Conservation (phyloP, 495 filamentous ascomycete genomes). For the Penicillium simplicissimum region DNA sequence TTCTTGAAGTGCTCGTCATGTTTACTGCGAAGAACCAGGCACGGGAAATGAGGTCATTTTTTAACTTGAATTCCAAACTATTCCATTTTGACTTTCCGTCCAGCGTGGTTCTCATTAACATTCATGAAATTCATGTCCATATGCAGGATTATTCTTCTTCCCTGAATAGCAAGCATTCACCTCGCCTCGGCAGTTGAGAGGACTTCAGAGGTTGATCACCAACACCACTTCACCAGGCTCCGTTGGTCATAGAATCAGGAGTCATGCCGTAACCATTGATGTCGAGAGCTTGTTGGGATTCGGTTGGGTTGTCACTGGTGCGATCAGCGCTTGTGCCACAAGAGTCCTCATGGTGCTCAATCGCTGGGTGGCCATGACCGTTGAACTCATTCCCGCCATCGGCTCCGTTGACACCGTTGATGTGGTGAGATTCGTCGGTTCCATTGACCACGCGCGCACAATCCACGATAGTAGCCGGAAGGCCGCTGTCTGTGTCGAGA, state of each 20-base stretch:
- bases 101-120: background rate
- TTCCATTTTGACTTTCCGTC: background rate
- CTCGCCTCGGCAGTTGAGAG: background rate
- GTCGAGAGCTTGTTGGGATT: background rate
- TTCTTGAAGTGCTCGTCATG: background rate
- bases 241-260: background rate
- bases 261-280: background rate
- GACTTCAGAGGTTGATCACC: background rate
- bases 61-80: background rate
- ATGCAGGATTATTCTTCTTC: background rate
- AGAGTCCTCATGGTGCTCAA: background rate
- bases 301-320: background rate
- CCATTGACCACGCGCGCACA: background rate
- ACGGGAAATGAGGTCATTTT: background rate
- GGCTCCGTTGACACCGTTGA: background rate
- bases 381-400: background rate
- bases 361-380: background rate
- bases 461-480: background rate
- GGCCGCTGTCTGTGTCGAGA: background rate
- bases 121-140: background rate
- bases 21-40: background rate
- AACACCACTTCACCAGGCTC: background rate
- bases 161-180: background rate
- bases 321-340: background rate
- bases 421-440: background rate